Conservation (phyloP, 225 moss, liverwort and hornwort genomes). For the Pleurozium schreberi region DNA sequence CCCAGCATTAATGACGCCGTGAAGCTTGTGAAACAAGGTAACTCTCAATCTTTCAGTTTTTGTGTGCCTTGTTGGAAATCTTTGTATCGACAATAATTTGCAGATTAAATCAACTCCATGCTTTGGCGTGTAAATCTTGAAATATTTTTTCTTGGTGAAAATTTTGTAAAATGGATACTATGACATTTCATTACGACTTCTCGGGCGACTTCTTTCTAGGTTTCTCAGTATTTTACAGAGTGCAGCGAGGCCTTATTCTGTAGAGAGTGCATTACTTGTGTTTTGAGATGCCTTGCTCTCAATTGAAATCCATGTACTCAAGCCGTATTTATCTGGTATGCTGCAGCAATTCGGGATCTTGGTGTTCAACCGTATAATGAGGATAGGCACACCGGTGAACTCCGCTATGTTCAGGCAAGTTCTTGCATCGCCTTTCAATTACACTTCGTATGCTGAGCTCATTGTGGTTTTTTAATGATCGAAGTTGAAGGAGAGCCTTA, state of each 20-base stretch:
- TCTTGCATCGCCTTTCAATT: neutral
- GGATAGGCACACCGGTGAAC: slow-evolving; percentile 54
- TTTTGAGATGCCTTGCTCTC: neutral
- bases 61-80: neutral
- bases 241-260: neutral
- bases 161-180: neutral
- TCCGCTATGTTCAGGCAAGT: slow-evolving; percentile 84
- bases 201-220: neutral
- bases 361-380: slow-evolving; percentile 74
- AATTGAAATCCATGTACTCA: neutral
- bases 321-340: neutral
- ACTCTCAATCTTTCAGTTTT: neutral
- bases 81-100: neutral
- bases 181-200: neutral
- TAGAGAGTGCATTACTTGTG: neutral
- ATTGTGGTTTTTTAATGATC: neutral
- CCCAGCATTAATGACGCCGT: slow-evolving; percentile 84
- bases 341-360: slow-evolving; percentile 64
- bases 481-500: neutral
- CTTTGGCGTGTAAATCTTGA: neutral
- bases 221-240: neutral
- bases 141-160: neutral
- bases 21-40: slow-evolving; percentile 83
- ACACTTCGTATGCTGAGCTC: neutral
- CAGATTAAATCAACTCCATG: neutral